These are phyloP conservation scores for Blastocystis sp. DNA, from an alignment of 352 stramenopile genomes.

Conservation along the genomic window DNA sequence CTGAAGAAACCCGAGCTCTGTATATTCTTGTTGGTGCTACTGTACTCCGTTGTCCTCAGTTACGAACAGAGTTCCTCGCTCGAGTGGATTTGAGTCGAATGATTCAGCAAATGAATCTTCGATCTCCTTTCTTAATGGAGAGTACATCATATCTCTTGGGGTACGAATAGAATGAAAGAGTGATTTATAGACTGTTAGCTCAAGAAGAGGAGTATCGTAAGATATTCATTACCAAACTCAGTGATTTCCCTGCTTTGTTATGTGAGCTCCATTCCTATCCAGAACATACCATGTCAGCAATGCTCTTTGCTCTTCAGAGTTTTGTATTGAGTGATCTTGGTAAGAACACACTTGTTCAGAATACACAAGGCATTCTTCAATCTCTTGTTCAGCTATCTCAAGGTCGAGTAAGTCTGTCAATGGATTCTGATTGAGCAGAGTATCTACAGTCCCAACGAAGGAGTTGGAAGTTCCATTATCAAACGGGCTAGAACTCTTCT, in stretches of 20 bases:
- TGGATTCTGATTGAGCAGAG: not conserved
- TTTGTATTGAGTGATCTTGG: not conserved
- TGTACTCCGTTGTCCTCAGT: conserved; percentile 15
- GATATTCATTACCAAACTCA: not conserved
- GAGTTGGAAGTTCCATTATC: not conserved
- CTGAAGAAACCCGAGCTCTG: not conserved
- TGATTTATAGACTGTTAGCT: not conserved
- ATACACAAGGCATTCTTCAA: conserved; percentile 1
- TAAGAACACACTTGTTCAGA: conserved; percentile 8
- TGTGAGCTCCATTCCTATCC: not conserved
- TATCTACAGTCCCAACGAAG: not conserved
- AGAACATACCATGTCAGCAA: not conserved
- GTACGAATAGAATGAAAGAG: not conserved
- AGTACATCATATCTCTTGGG: not conserved
- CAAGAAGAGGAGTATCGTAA: not conserved
- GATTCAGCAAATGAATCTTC: not conserved
- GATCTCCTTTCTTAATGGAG: not conserved
- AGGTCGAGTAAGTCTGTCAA: not conserved
- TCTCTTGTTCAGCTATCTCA: not conserved
- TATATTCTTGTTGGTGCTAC: conserved; percentile 11
- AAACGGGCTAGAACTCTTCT: conserved; percentile 1
- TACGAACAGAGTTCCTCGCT: not conserved
- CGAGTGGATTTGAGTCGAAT: not conserved
- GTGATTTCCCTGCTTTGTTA: not conserved
- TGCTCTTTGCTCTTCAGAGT: conserved; percentile 56